Evolutionary conservation across 1,284 basidiomycete species (phyloP).

Genomic region (Cryptococcus jaspeensis): DNA sequence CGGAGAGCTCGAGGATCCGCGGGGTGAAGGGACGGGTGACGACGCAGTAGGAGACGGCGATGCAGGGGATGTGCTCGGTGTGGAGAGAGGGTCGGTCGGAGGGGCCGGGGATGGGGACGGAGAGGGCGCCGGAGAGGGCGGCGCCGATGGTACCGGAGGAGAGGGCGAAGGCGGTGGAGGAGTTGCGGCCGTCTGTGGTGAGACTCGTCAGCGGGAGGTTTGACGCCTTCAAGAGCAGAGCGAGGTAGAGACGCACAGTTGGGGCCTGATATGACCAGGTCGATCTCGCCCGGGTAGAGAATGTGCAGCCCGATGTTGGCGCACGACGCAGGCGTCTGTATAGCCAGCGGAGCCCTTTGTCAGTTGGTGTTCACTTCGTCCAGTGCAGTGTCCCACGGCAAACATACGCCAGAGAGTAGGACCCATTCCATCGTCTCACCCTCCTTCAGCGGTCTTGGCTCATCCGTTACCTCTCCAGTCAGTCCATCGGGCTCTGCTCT

Average conservation of each 20-base stretch:
- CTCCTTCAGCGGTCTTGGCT: slow-evolving; percentile 63
- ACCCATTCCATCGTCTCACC: slow-evolving; percentile 85
- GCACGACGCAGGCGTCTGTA: slow-evolving; percentile 88
- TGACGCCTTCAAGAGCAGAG: too few species aligned
- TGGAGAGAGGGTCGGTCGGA: slow-evolving; percentile 59
- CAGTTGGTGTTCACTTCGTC: not conserved
- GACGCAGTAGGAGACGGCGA: slow-evolving; percentile 84
- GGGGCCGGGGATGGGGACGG: slow-evolving; percentile 68
- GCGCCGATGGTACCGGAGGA: slow-evolving; percentile 90
- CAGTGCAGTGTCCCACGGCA: not conserved
- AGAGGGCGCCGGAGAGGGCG: slow-evolving; percentile 80
- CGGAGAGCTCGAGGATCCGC: slow-evolving; percentile 64
- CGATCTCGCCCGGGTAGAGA: slow-evolving; percentile 75
- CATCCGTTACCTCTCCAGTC: slow-evolving; percentile 65
- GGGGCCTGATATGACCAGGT: slow-evolving; percentile 63
- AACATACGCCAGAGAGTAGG: slow-evolving; percentile 74
- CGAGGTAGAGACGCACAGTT: slow-evolving; percentile 54
- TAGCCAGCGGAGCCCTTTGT: not conserved
- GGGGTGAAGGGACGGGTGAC: slow-evolving; percentile 68
- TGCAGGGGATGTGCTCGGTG: slow-evolving; percentile 54
- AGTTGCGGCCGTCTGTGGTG: slow-evolving; percentile 66
- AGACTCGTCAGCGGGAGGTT: not conserved
- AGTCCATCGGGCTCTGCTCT: slow-evolving; percentile 59
- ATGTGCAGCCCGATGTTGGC: slow-evolving; percentile 86
- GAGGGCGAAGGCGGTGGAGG: slow-evolving; percentile 75